Evolutionary conservation across 768 basidiomycete genomes (phyloP).

Genomic region (Russula sp.): DNA sequence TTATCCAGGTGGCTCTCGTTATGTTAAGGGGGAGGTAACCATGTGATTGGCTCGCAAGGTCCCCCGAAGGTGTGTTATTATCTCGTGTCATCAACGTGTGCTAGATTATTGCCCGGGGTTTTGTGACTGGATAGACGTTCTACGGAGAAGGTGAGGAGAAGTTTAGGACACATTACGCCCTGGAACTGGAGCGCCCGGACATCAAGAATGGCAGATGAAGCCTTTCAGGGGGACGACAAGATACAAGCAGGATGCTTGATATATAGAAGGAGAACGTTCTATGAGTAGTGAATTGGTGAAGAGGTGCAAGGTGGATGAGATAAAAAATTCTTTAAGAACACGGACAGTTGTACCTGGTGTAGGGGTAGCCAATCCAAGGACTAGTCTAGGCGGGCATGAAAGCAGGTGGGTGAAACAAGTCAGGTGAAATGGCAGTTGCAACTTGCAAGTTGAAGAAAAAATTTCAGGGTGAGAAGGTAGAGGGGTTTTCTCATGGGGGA

Average conservation of each 20-base stretch:
- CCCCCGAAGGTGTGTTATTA: constrained; percentile 9
- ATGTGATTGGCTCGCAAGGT: constrained; percentile 17
- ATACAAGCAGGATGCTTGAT: not conserved
- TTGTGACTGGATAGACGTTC: constrained; percentile 15
- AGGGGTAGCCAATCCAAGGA: not conserved
- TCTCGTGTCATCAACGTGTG: constrained; percentile 25
- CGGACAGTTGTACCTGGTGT: not conserved
- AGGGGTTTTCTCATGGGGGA: not conserved
- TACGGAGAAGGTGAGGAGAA: constrained; percentile 13
- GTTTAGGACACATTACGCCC: constrained; percentile 12
- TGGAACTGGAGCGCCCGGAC: constrained; percentile 6
- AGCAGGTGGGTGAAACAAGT: too few relatives aligned
- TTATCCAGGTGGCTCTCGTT: constrained; percentile 17
- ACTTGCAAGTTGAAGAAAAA: not conserved
- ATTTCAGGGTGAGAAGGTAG: not conserved
- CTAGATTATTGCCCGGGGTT: not conserved
- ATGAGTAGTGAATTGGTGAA: constrained; percentile 19
- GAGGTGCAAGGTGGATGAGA: not conserved
- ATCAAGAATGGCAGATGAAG: constrained; percentile 16
- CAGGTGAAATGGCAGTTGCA: too few relatives aligned
- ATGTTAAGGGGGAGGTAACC: constrained; percentile 11
- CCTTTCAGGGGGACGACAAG: constrained; percentile 4
- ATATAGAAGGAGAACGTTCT: constrained; percentile 14
- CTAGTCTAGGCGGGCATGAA: not conserved
- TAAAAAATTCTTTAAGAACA: constrained; percentile 9